These are phyloP conservation scores for Nothophaeocryptopus gaeumannii DNA, from an alignment of 2,329 filamentous ascomycete genomes.

Conservation along the genomic window DNA sequence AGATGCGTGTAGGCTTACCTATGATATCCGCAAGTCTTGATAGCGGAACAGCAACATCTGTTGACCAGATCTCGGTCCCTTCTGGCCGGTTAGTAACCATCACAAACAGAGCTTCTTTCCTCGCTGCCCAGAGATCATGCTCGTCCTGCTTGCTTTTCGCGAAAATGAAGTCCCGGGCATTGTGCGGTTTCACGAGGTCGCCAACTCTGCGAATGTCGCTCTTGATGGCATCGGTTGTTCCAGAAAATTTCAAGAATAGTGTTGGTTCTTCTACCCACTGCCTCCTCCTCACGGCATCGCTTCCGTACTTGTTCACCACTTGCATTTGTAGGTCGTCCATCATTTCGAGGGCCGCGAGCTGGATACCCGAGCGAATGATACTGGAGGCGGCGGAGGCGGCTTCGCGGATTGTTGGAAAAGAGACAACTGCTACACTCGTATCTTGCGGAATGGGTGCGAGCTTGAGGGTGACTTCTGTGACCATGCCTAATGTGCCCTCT, in stretches of 20 bases:
- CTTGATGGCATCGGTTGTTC: conserved; percentile 70
- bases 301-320: conserved; percentile 63
- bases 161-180: conserved; percentile 20
- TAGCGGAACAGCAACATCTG: conserved; percentile 61
- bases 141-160: conserved; percentile 22
- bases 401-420: conserved; percentile 72
- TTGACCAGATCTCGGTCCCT: conserved; percentile 59
- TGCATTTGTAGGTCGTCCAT: conserved; percentile 85
- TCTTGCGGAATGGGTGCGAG: conserved; percentile 73
- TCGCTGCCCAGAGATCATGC: conserved; percentile 54
- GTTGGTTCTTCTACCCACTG: conserved; percentile 75
- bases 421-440: conserved; percentile 74
- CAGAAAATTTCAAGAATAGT: conserved; percentile 72
- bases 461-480: conserved; percentile 81
- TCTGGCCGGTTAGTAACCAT: conserved; percentile 57
- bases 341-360: conserved; percentile 75
- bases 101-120: conserved; percentile 61
- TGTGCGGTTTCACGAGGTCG: conserved; percentile 56
- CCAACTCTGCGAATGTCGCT: conserved; percentile 73
- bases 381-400: conserved; percentile 71
- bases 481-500: conserved; percentile 75
- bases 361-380: conserved; percentile 72
- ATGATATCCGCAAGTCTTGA: conserved; percentile 62
- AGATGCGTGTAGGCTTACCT: background rate
- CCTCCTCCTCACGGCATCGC: conserved; percentile 64